phyloP scores from a whole-genome alignment of 257 asterid genomes.

The Anisodus acutangulus region DNA sequence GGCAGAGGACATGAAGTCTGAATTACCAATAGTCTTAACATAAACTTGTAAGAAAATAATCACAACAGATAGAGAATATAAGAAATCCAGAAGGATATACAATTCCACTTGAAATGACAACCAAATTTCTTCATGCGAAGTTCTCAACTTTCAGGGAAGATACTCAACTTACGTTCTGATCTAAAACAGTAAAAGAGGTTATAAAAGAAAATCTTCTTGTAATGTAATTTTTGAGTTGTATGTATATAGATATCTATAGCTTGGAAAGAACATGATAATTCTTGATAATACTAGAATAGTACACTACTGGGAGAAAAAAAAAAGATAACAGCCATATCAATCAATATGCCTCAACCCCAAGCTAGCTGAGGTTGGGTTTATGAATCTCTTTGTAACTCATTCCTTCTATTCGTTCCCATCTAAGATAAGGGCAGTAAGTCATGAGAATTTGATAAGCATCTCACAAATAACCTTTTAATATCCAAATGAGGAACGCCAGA shows the following conservation, averaged over 20 bases:
- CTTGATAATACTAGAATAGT: not conserved
- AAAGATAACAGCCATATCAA: not conserved
- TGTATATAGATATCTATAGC: not conserved
- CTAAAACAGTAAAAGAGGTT: not conserved
- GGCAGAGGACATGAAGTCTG: not conserved
- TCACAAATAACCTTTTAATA: not conserved
- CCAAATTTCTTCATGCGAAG: not conserved
- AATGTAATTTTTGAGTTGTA: not conserved
- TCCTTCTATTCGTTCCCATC: not conserved
- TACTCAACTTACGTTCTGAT: not conserved
- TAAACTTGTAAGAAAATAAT: constrained; percentile 10
- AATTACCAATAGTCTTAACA: constrained; percentile 3
- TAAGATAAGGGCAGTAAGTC: not conserved
- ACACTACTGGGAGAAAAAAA: not conserved
- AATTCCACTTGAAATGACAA: not conserved
- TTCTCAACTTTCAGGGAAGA: constrained; percentile 21
- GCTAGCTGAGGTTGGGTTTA: not conserved
- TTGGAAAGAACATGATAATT: not conserved
- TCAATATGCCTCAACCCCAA: constrained; percentile 11
- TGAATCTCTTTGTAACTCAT: not conserved
- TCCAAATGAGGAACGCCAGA: not conserved
- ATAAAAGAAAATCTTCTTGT: not conserved
- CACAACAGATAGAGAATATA: not conserved
- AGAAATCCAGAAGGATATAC: not conserved
- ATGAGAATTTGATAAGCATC: constrained; percentile 24